Base-by-base conservation (phyloP, 2,329 filamentous ascomycete species). In the Aureobasidium sp. region DNA sequence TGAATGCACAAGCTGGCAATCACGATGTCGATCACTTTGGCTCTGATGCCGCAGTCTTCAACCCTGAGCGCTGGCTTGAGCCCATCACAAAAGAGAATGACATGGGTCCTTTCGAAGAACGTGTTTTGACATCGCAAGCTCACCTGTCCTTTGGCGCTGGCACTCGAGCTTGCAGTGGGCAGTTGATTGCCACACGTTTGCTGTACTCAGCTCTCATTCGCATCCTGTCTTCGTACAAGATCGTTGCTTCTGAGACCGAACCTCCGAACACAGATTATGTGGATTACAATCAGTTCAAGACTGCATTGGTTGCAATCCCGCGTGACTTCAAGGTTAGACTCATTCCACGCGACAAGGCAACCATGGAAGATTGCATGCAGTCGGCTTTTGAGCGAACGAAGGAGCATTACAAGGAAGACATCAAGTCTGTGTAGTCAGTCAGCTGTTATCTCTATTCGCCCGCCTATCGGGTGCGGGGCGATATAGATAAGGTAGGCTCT, bases 191-290 rank as follows among this genome's bases (percentile, higher is more conserved):
- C 0, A 74, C 71, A n/a, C 71, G 80, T 3, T 73, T 83, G 2
- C 69, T 83, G 2, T 82, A 82, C 64, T 70, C 78, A 0, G 79
- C 80, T 3, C 70, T 84, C 0, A 70, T 82, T 7, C 76, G 81
- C 3, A 70, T 83, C 1, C 65, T 83, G n/a, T 73, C 75, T 3
- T 74, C 75, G 9, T 83, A 80, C 70, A 76, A 74, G 65, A 79
- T 82, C 60, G 76, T 82, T 36, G 75, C 82, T 27, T 77, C 75
- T 66, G 73, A 79, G 56, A 67, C 69, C 0, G 72, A 78, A 47
- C 82, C 83, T 0, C 83, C 83, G 0, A 85, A 84, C 65, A 85
- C 82, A 0, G 82, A 85, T 67, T 85, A 85, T 64, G 79, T 85
- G 5, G 82, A 86, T 5, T 85, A 85, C 66, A 86, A 85, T 66